phyloP scores from a whole-genome alignment of 805 yeast species.

The Yarrowia deformans region DNA sequence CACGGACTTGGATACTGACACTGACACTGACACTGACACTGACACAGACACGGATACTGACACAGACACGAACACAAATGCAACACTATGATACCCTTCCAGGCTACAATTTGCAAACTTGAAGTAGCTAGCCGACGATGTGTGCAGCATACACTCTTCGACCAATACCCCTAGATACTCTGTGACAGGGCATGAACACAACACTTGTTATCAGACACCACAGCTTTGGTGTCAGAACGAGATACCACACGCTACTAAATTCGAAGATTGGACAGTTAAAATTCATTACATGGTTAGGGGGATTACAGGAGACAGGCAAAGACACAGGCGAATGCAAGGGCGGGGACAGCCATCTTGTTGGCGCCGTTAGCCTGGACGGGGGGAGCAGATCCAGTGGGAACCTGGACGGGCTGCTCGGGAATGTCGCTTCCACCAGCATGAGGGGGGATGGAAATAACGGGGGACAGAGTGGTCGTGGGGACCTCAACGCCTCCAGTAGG shows the following conservation, averaged over 20 bases:
- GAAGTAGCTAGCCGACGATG: too few relatives aligned
- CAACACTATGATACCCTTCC: too few relatives aligned
- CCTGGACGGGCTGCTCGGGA: constrained; percentile 21
- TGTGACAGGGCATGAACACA: too few relatives aligned
- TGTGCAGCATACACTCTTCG: too few relatives aligned
- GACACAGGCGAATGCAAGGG: constrained; percentile 22
- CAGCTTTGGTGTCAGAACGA: background rate
- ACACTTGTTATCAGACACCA: background rate
- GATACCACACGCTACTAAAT: background rate
- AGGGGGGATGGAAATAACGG: constrained; percentile 14
- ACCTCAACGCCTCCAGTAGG: constrained; percentile 10
- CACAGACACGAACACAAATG: background rate
- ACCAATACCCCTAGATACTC: too few relatives aligned
- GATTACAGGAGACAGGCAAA: constrained; percentile 33
- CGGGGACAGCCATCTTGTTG: constrained; percentile 35
- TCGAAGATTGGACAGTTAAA: background rate
- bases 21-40: background rate
- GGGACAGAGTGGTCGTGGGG: constrained; percentile 9
- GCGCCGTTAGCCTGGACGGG: constrained; percentile 35
- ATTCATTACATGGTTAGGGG: background rate
- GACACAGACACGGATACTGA: constrained; percentile 5
- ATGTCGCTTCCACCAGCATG: constrained; percentile 8
- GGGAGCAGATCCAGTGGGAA: constrained; percentile 19
- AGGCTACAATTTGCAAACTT: too few relatives aligned
- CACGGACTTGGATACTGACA: background rate